A percentile compares a stretch with the other conserved stretches of the same genome.
phyloP scores from a whole-genome alignment of 2,329 filamentous ascomycete species.

The Helotiales sp. region DNA sequence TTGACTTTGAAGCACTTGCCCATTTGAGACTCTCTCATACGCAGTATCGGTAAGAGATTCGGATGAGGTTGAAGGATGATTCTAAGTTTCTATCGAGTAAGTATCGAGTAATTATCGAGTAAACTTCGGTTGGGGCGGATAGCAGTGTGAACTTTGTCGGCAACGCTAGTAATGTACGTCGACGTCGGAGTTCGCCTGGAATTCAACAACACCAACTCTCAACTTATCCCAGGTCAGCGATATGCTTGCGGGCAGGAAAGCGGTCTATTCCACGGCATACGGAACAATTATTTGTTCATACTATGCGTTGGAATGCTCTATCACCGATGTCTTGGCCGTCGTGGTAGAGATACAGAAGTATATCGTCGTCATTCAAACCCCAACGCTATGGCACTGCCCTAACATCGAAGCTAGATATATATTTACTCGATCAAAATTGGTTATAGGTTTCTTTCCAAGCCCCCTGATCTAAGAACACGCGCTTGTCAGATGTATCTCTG shows the following conservation, averaged over 20 bases:
- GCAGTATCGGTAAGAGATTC: not conserved
- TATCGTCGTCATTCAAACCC: not conserved
- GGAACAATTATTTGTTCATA: too few relatives aligned
- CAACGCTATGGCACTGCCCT: not conserved
- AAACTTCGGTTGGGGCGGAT: not conserved
- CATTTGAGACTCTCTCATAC: too few relatives aligned
- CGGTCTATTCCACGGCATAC: not conserved
- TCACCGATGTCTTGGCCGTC: too few relatives aligned
- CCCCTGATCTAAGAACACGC: not conserved
- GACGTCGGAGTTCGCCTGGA: not conserved
- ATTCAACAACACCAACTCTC: not conserved
- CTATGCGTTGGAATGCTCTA: too few relatives aligned
- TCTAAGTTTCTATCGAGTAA: constrained; percentile 21
- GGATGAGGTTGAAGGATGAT: not conserved
- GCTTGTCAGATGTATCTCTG: not conserved
- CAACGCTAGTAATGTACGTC: not conserved
- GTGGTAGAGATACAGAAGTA: too few relatives aligned
- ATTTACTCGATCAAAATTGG: constrained; percentile 27
- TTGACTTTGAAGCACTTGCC: too few relatives aligned
- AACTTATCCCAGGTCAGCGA: constrained; percentile 1
- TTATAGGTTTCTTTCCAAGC: constrained; percentile 5
- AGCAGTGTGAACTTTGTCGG: not conserved
- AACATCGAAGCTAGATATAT: not conserved
- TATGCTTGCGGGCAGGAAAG: not conserved
- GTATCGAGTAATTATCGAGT: constrained; percentile 19